phyloP scores from a whole-genome alignment of 2,329 filamentous ascomycete species.

The Aspergillus pseudonomiae region DNA sequence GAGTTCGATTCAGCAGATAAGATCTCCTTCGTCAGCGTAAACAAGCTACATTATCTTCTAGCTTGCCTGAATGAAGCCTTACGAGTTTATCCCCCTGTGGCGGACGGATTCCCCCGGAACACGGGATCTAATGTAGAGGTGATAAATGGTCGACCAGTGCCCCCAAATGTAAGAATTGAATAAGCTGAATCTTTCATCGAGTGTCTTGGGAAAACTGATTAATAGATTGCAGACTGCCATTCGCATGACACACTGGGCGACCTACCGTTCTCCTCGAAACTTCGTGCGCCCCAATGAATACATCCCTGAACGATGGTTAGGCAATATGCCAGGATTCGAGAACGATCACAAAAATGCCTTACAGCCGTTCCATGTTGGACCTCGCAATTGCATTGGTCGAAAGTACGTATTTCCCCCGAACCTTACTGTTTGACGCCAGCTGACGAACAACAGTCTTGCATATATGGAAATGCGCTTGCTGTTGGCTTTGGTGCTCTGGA shows the following conservation, averaged over 20 bases:
- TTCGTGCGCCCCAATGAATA: slow-evolving; percentile 30
- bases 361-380: slow-evolving; percentile 41
- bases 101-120: slow-evolving; percentile 16
- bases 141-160: slow-evolving; percentile 1
- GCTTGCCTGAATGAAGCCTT: slow-evolving; percentile 54
- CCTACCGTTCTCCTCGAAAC: slow-evolving; percentile 28
- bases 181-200: too few relatives aligned
- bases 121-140: slow-evolving; percentile 4
- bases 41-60: slow-evolving; percentile 45
- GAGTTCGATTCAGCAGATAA: neutral
- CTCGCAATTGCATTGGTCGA: slow-evolving; percentile 40
- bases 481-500: slow-evolving; percentile 50
- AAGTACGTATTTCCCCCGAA: slow-evolving; percentile 18
- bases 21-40: slow-evolving; percentile 6
- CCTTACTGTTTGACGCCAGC: neutral
- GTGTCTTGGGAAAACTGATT: neutral
- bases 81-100: slow-evolving; percentile 49
- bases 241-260: slow-evolving; percentile 21
- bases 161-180: neutral
- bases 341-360: slow-evolving; percentile 28
- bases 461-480: slow-evolving; percentile 54
- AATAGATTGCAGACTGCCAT: neutral
- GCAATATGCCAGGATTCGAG: slow-evolving; percentile 16
- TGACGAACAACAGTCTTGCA: slow-evolving; percentile 41
- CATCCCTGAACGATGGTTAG: slow-evolving; percentile 40